Evolutionary conservation across 768 basidiomycete species (phyloP).

Genomic region (Cystofilobasidium capitatum): DNA sequence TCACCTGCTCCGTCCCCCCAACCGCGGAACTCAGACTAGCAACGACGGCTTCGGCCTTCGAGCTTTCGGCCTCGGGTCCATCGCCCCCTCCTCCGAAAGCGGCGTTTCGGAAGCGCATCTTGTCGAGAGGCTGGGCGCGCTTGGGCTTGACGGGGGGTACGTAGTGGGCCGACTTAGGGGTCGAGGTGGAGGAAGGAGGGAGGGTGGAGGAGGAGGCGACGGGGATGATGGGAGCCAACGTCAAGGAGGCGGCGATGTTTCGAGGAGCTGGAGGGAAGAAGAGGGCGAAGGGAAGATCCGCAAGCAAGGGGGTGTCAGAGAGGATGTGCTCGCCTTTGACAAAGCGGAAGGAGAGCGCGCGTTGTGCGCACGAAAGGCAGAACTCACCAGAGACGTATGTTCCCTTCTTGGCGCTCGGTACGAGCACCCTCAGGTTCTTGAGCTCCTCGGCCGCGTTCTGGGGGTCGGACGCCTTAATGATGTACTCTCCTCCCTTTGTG

Average conservation of each 20-base stretch:
- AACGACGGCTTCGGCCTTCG: not conserved
- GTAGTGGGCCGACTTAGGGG: conserved; percentile 2
- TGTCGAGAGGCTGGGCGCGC: conserved; percentile 18
- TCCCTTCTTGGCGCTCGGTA: conserved; percentile 8
- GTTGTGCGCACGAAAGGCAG: no score
- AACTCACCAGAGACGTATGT: conserved; percentile 19
- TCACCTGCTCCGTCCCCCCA: conserved; percentile 6
- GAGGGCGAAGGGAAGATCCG: not conserved
- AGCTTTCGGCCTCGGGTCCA: not conserved
- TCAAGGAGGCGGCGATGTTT: not conserved
- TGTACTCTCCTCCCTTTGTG: conserved; percentile 19
- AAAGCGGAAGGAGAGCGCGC: no score
- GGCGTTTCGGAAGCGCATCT: conserved; percentile 24
- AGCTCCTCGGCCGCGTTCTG: conserved; percentile 18
- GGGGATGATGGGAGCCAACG: conserved; percentile 19
- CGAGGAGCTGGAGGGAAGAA: conserved; percentile 9
- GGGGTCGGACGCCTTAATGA: not conserved
- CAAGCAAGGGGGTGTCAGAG: not conserved
- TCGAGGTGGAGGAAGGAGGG: not conserved
- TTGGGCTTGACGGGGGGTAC: conserved; percentile 16
- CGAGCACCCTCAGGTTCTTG: conserved; percentile 7
- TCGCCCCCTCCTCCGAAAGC: conserved; percentile 14
- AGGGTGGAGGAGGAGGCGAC: conserved; percentile 5
- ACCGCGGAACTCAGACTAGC: not conserved
- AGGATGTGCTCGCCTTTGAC: not conserved